These are phyloP conservation scores for Myriosclerotinia duriaeana DNA, from an alignment of 2,329 filamentous ascomycete species.

Conservation along the genomic window DNA sequence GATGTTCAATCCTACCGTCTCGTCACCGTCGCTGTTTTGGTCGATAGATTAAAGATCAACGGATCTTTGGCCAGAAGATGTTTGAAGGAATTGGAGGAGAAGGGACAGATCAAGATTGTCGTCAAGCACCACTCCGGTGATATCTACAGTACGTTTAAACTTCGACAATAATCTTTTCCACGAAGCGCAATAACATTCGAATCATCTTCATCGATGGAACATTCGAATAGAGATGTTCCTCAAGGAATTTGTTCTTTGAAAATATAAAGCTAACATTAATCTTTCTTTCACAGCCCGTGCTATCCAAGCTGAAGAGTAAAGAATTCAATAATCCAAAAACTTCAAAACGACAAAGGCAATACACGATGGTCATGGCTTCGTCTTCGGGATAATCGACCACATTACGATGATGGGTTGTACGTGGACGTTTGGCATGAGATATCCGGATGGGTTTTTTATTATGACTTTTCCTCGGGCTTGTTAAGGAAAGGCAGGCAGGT, in stretches of 20 bases:
- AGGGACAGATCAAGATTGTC: conserved; percentile 97
- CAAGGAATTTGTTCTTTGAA: neutral
- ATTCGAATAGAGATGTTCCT: neutral
- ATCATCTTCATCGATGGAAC: too few relatives aligned
- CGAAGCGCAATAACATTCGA: neutral
- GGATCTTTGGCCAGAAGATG: conserved; percentile 90
- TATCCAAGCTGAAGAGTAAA: conserved; percentile 53
- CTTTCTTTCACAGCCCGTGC: conserved; percentile 53
- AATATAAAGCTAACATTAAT: conserved; percentile 13
- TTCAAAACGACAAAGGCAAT: conserved; percentile 17
- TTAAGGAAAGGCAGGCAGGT: conserved; percentile 24
- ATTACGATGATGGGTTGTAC: conserved; percentile 21
- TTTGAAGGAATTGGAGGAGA: conserved; percentile 92
- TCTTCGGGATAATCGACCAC: conserved; percentile 19
- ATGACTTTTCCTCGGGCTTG: conserved; percentile 25
- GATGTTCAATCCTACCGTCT: conserved; percentile 99
- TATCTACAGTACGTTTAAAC: conserved; percentile 78
- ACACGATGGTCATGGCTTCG: conserved; percentile 21
- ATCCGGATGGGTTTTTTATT: conserved; percentile 23
- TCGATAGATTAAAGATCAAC: conserved; percentile 99
- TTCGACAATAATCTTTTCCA: conserved; percentile 5
- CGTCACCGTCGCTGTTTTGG: conserved; percentile 96
- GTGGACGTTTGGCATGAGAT: conserved; percentile 24
- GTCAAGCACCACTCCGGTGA: conserved; percentile 95
- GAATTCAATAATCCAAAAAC: conserved; percentile 23